Evolutionary conservation across 169 alveolate genomes (phyloP).

Genomic region (Hepatocystis sp.): DNA sequence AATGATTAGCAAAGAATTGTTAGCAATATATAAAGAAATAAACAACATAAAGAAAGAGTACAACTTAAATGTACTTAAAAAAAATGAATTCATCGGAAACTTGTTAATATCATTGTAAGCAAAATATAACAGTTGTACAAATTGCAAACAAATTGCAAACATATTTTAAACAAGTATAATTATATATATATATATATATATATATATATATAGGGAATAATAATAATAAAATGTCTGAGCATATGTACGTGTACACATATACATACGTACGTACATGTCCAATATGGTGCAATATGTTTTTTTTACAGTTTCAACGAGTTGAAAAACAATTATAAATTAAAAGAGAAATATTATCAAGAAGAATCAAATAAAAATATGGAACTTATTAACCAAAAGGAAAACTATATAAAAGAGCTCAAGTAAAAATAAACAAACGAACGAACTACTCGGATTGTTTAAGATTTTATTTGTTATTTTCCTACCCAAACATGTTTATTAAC

Average conservation of each 20-base stretch:
- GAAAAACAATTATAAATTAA: slow-evolving; percentile 37
- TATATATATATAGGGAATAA: background rate
- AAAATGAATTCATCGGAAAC: slow-evolving; percentile 48
- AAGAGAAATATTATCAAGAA: slow-evolving; percentile 46
- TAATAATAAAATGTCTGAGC: background rate
- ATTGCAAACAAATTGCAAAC: background rate
- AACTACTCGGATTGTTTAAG: too few relatives aligned
- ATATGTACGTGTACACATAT: background rate
- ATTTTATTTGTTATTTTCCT: too few relatives aligned
- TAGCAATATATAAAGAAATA: slow-evolving; percentile 52
- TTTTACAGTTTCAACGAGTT: slow-evolving; percentile 48
- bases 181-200: slow-evolving; percentile 6
- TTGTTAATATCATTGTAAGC: slow-evolving; percentile 44
- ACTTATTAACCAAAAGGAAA: slow-evolving; percentile 42
- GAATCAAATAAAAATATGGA: slow-evolving; percentile 28
- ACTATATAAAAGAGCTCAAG: slow-evolving; percentile 57
- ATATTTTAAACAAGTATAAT: background rate
- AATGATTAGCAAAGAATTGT: slow-evolving; percentile 34
- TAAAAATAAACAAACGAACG: slow-evolving; percentile 7
- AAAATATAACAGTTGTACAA: background rate
- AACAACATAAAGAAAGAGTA: slow-evolving; percentile 59
- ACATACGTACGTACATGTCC: background rate
- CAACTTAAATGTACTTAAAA: slow-evolving; percentile 39
- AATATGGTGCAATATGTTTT: too few relatives aligned
- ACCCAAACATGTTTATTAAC: too few relatives aligned